Evolutionary conservation across 1,284 basidiomycete genomes (phyloP).

Genomic region (Coniferiporia sulphurascens): DNA sequence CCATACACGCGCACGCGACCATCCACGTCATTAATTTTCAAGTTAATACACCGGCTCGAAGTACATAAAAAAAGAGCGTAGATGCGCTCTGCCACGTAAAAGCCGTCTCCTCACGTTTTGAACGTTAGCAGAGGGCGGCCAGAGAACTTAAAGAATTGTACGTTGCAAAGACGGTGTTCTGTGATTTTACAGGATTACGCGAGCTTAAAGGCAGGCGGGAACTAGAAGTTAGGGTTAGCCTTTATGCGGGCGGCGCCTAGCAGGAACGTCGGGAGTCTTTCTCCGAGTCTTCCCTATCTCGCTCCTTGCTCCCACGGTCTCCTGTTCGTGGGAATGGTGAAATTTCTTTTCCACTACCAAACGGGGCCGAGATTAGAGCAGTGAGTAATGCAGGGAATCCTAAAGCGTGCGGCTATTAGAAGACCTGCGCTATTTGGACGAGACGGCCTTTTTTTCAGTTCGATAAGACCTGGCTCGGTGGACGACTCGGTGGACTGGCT

Average conservation of each 20-base stretch:
- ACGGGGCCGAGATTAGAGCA: background rate
- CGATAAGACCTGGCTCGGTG: constrained; percentile 44
- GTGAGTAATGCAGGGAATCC: too few relatives aligned
- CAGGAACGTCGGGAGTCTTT: background rate
- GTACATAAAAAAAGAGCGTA: background rate
- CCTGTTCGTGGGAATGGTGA: background rate
- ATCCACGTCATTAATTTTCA: too few relatives aligned
- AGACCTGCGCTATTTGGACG: background rate
- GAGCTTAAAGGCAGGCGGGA: background rate
- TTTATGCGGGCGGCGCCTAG: background rate
- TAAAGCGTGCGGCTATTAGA: too few relatives aligned
- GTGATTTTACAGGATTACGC: too few relatives aligned
- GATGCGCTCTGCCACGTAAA: background rate
- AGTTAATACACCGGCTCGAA: background rate
- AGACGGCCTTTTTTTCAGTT: constrained; percentile 12
- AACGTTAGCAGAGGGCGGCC: background rate
- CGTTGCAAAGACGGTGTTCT: too few relatives aligned
- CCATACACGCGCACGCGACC: too few relatives aligned
- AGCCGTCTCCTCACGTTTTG: too few relatives aligned
- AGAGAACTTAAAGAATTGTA: background rate
- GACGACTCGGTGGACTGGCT: constrained; percentile 53
- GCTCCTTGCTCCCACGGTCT: background rate
- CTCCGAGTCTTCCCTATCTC: constrained; percentile 3
- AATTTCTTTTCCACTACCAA: background rate
- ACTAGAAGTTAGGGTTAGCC: background rate